Conservation (phyloP, 225 moss, liverwort and hornwort species). For the Neckera pumila region DNA sequence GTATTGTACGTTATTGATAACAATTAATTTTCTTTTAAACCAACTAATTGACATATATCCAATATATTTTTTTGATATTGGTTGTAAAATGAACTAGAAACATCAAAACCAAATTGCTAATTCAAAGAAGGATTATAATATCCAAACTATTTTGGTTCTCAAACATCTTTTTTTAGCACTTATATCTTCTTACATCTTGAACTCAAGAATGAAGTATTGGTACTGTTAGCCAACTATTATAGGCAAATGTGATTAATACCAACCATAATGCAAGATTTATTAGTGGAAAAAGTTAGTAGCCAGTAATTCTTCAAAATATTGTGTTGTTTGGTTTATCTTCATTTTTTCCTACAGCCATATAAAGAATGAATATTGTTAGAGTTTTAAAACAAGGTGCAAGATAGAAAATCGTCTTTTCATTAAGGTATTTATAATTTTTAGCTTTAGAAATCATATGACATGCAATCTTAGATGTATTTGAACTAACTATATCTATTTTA, state of each 20-base stretch:
- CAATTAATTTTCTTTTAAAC: background rate
- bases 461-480: background rate
- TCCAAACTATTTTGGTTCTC: background rate
- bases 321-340: background rate
- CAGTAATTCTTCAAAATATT: background rate
- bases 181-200: background rate
- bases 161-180: background rate
- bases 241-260: background rate
- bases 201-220: background rate
- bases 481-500: too few species aligned
- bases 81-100: background rate
- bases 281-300: background rate
- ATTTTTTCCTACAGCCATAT: background rate
- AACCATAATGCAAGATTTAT: background rate
- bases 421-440: background rate
- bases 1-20: background rate
- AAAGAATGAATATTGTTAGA: background rate
- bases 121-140: background rate
- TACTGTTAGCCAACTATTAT: background rate
- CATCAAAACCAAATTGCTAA: background rate
- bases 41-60: background rate
- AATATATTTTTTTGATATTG: background rate
- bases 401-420: background rate
- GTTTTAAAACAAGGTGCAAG: accelerated
- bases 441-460: background rate